Evolutionary conservation across 805 yeast genomes (phyloP).

Genomic region (Wickerhamomyces strasburgensis): DNA sequence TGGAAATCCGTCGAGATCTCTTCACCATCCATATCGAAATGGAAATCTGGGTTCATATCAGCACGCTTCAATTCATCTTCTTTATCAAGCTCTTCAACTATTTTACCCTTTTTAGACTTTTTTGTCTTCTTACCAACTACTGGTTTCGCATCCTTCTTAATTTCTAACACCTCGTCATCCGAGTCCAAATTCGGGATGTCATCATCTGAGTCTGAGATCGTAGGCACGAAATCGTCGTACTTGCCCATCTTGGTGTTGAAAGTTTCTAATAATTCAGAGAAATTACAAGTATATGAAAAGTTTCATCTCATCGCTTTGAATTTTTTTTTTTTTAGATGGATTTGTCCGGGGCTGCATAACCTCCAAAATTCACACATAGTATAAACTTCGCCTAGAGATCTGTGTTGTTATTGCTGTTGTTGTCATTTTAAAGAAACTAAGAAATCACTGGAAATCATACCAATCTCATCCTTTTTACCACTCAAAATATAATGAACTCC

Average conservation of each 20-base stretch:
- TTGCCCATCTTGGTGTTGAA: conserved; percentile 18
- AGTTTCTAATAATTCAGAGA: too few relatives aligned
- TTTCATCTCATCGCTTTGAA: conserved; percentile 17
- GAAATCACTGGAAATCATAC: too few relatives aligned
- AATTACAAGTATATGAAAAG: not conserved
- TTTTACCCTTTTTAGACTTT: conserved; percentile 21
- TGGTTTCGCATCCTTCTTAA: conserved; percentile 16
- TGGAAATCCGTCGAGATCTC: conserved; percentile 44
- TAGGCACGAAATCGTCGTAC: conserved; percentile 59
- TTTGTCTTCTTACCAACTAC: conserved; percentile 18
- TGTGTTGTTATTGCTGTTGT: too few relatives aligned
- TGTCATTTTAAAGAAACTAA: too few relatives aligned
- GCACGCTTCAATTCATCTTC: conserved; percentile 38
- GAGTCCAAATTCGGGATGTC: conserved; percentile 46
- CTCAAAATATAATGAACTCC: conserved; percentile 26
- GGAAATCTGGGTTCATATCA: conserved; percentile 69
- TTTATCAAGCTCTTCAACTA: conserved; percentile 22
- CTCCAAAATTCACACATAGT: too few relatives aligned
- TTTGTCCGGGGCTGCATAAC: too few relatives aligned
- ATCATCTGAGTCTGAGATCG: conserved; percentile 74
- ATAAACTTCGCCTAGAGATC: too few relatives aligned
- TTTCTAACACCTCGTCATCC: conserved; percentile 21
- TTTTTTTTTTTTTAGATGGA: conserved; percentile 13
- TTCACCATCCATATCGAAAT: conserved; percentile 61
- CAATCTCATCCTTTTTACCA: conserved; percentile 45